Base-by-base conservation (phyloP, 2,329 filamentous ascomycete species). In the Coniosporium tulheliwenetii region DNA sequence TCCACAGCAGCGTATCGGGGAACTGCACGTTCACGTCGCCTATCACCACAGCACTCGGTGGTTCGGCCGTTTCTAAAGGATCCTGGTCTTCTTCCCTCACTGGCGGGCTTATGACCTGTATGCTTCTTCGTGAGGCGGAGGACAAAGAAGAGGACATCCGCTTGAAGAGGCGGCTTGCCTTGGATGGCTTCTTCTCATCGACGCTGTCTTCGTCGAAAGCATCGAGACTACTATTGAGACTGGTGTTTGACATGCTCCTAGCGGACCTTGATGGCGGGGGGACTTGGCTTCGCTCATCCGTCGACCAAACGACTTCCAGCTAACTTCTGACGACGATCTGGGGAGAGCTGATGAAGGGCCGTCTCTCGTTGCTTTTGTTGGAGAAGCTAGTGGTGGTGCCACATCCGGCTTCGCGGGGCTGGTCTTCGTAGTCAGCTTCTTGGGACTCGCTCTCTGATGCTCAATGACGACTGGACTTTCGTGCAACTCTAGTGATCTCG, bases 11-110 rank as follows among this genome's bases (percentile, higher is more conserved):
- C 41, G 85, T 93, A 56, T 96, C 89, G 0, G 91, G 91, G 57
- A 98, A 95, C 57, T 98, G 91, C 9, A 96, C 84, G 52, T 98
- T 96, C 47, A 98, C 80, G 53, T 95, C 85, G 38, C 87, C 85
- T 59, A 93, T 73, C 45, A 81, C 78, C 3, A 84, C 69, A 19
- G 79, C 69, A 40, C 77, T 65, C 31, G 62, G 64, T 39, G 59
- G 37, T 16, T 38, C 37, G 3, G 29, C 42, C 12, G 13, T 30
- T 2, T 9, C 8, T 10, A 33, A 5, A 3, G n/a, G 2, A 7
- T 13, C 10, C 10, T 8, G 32, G 10, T 33, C 32, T 15, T 61
- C 54, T 45, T 66, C 65, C 39, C 62, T 52, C 12, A 65, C 47
- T 9, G 50, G 55, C 40, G 61, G 54, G 46, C 57, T 60, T 32